These are phyloP conservation scores for Penicillium cosmopolitanum DNA, from an alignment of 495 filamentous ascomycete species.

Conservation along the genomic window DNA sequence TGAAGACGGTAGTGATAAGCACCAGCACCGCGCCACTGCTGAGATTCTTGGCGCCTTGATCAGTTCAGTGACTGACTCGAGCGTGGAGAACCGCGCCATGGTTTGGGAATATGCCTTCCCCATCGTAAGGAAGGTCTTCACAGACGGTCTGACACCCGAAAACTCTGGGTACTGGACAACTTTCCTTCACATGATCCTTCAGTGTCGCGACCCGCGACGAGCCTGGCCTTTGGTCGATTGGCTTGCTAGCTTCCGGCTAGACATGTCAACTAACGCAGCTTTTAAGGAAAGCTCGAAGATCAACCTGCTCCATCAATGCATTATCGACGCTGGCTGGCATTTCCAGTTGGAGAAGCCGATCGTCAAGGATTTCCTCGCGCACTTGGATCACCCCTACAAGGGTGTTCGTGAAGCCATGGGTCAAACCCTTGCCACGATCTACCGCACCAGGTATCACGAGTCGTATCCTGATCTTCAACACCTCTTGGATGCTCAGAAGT, in stretches of 20 bases:
- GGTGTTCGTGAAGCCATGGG: slow-evolving; percentile 94
- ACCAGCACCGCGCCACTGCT: slow-evolving; percentile 93
- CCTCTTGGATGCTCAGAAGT: slow-evolving; percentile 77
- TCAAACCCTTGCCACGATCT: slow-evolving; percentile 81
- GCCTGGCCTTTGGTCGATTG: slow-evolving; percentile 84
- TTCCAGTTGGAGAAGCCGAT: slow-evolving; percentile 93
- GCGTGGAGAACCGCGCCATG: slow-evolving; percentile 65
- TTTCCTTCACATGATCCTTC: slow-evolving; percentile 83
- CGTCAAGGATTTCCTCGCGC: slow-evolving; percentile 81
- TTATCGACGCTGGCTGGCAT: slow-evolving; percentile 92
- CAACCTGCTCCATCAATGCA: slow-evolving; percentile 83
- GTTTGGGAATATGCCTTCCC: slow-evolving; percentile 92
- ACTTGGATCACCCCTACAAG: slow-evolving; percentile 98
- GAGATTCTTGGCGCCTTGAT: slow-evolving; percentile 91
- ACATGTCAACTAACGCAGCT: slow-evolving; percentile 93
- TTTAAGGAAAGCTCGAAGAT: slow-evolving; percentile 99
- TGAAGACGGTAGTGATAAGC: slow-evolving; percentile 94
- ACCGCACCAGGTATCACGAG: slow-evolving; percentile 89
- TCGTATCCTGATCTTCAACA: slow-evolving; percentile 77
- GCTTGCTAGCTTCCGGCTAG: slow-evolving; percentile 82
- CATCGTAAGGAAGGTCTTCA: slow-evolving; percentile 81
- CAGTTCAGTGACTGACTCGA: slow-evolving; percentile 71
- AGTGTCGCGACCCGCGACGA: slow-evolving; percentile 83
- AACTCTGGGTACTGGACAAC: slow-evolving; percentile 94
- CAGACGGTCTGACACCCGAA: slow-evolving; percentile 89